Evolutionary conservation across 176 grass and related monocot species (phyloP), one percentile per base, ranked within the genome.

Genomic region (Aegilops sharonensis): DNA sequence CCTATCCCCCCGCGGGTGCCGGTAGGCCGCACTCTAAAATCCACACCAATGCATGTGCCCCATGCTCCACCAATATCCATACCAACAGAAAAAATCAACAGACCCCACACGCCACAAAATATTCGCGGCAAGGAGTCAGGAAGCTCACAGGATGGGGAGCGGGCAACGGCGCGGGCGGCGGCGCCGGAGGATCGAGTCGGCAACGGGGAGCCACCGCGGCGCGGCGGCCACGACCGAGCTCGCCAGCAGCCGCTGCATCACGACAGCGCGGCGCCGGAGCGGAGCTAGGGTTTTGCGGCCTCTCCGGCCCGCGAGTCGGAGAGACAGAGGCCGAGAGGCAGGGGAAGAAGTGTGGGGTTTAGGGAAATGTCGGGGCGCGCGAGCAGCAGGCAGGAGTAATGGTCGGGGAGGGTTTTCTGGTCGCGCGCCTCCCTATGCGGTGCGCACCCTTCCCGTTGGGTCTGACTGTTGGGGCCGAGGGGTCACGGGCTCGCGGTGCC

Each of bases 221-320:
- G 86, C 86, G 20, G 91, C 82, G 37, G 86, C 91, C 90, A 95
- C 81, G 9, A 98, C 64, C 4, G 96, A 95, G 84, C 86, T 82
- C 63, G 85, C 77, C 10, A 95, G 80, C 36, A 89, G 64, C n/a
- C 96, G 96, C 40, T 93, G 96, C 93, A 98, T 98, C 24, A 50
- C 87, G 78, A 95, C 91, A 21, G 82, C 87, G 83, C n/a, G 40
- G 32, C 17, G 59, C 37, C 3, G 12, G 42, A 2, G 5, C 43
- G n/a, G 21, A 18, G 20, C 34, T 85, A 66, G 72, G 34, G 90
- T 82, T 89, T 72, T 29, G 21, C 34, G 27, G 52, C 48, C 25
- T 34, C 68, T 66, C 84, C 60, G 7, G 56, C 14, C 3, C 18
- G 77, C 9, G 10, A 75, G 24, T 75, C 72, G 43, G 20, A 63